Conservation (phyloP, 2,329 filamentous ascomycete genomes). For the Penicillium sp. region DNA sequence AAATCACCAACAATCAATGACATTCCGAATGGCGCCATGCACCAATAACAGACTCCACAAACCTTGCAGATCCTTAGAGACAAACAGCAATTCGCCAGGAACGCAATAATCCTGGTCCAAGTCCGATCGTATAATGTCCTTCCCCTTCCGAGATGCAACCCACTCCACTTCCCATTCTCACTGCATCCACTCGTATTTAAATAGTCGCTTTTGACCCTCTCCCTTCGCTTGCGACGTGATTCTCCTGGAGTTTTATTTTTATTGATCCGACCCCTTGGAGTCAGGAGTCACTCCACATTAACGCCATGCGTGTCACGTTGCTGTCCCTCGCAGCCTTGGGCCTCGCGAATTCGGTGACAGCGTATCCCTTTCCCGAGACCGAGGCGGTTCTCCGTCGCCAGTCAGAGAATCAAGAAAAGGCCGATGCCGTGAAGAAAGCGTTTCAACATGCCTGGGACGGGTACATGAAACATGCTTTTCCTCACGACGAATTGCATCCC, state of each 20-base stretch:
- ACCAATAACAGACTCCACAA: no score
- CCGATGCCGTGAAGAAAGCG: conserved; percentile 59
- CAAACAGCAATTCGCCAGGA: no score
- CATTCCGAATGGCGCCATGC: not conserved
- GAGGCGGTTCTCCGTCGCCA: conserved; percentile 12
- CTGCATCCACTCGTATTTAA: conserved; percentile 10
- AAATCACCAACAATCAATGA: no score
- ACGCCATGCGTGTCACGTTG: conserved; percentile 24
- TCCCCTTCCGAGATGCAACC: conserved; percentile 9
- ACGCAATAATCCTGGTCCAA: no score
- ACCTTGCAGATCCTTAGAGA: conserved; percentile 3
- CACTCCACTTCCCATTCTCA: conserved; percentile 3
- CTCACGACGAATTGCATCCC: conserved; percentile 68
- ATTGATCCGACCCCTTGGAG: no score
- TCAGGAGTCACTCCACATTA: not conserved
- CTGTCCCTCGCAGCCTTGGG: conserved; percentile 24
- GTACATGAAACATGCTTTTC: conserved; percentile 68
- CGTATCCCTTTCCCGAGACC: conserved; percentile 16
- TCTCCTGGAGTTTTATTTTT: not conserved
- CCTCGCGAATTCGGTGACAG: conserved; percentile 20
- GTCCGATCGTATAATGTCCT: not conserved
- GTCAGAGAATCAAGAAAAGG: conserved; percentile 32
- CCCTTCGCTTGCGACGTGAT: conserved; percentile 16
- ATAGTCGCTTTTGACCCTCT: conserved; percentile 19
- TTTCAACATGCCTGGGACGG: conserved; percentile 68